phyloP scores from a whole-genome alignment of 208 protist genomes.

The Herpetomonas muscarum region DNA sequence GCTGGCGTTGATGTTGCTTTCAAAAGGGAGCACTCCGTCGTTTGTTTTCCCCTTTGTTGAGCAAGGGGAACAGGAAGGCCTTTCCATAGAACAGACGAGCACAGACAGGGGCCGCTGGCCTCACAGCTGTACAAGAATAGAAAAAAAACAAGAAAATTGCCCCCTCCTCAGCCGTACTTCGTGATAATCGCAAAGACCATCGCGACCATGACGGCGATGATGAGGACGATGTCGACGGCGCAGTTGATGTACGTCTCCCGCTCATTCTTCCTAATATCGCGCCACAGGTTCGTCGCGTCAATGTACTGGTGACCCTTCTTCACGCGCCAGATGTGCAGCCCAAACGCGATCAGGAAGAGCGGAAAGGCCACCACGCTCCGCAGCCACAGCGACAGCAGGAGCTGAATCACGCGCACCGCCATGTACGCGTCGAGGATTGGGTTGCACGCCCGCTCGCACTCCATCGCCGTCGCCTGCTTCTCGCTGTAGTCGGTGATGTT shows the following conservation, averaged over 20 bases:
- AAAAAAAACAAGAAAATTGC: not conserved
- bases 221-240: constrained; percentile 43
- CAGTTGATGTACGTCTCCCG: constrained; percentile 59
- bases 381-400: constrained; percentile 48
- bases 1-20: no score
- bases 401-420: constrained; percentile 53
- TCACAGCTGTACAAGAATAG: not conserved
- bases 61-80: no score
- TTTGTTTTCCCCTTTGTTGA: no score
- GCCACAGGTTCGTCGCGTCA: constrained; percentile 78
- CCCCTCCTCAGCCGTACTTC: constrained; percentile 22
- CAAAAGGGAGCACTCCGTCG: no score
- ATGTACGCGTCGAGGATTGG: constrained; percentile 74
- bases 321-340: constrained; percentile 47
- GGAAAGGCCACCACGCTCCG: constrained; percentile 40
- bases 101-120: not conserved
- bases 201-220: constrained; percentile 46
- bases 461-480: constrained; percentile 64
- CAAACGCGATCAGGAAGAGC: constrained; percentile 26
- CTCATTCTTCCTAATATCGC: constrained; percentile 59
- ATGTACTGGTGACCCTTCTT: constrained; percentile 50
- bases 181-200: constrained; percentile 72
- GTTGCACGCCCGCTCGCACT: constrained; percentile 78
- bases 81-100: no score
- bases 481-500: constrained; percentile 81